Evolutionary conservation across 495 filamentous ascomycete species (phyloP), one percentile per base, ranked within the genome.

Genomic region (Margaritispora aquatica): DNA sequence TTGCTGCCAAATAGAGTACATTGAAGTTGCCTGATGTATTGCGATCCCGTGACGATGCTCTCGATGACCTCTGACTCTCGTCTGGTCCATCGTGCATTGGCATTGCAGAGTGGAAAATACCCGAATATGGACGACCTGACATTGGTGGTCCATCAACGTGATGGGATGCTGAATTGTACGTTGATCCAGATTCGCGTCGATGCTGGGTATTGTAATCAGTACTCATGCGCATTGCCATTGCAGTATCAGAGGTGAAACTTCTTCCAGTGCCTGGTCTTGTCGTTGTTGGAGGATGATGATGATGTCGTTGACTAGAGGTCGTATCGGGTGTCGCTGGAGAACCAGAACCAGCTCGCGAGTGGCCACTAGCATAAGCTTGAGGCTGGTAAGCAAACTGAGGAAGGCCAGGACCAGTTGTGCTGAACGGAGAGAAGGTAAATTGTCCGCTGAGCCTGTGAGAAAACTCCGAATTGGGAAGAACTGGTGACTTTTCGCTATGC

Each of bases 1-100:
- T 94, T 11, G 95, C 94, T 15, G 92, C 95, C 10, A 97, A 77
- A 77, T 96, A 99, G 26, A 99, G 74, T 2, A 83, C 70, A 26
- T 71, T 81, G 59, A 80, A 81, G 26, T 74, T 74, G 19, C 69
- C 66, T 17, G 65, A 62, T 9, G 67, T 63, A 31, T 71, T 71
- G 13, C 79, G 71, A 61, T 81, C 78, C 11, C 73, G 68, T 15
- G 77, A 80, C 24, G 80, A 83, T 20, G 75, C 74, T 47, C 80
- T 68, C 41, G 80, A 81, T 22, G 66, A 68, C 44, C 65, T 55
- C 17, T 59, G 54, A 31, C 65, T 77, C 73, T 76, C 77, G 8
- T 79, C 72, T 23, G 73, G 69, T 13, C 72, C 82, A 65, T 94
- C 90, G 0, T 86, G 84, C 74, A 92, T 84, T 1, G 90, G 89